phyloP scores from a whole-genome alignment of 2,329 filamentous ascomycete species.

The Trichoderma sp. region DNA sequence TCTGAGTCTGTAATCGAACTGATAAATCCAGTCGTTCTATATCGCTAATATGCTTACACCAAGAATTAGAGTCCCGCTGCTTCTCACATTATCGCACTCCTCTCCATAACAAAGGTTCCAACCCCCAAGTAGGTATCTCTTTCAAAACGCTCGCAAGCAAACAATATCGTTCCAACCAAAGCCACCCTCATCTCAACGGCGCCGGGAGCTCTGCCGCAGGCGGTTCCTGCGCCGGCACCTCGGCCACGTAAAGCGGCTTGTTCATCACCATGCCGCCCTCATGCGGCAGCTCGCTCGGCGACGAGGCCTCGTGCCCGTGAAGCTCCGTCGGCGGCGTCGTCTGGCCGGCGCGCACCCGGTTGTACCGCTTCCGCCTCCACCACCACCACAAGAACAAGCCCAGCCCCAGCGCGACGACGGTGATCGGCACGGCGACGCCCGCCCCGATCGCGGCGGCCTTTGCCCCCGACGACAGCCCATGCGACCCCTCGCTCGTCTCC shows the following conservation, averaged over 20 bases:
- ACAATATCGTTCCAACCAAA: neutral
- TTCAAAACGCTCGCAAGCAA: neutral
- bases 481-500: neutral
- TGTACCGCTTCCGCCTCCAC: conserved; percentile 31
- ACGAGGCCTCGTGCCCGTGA: neutral
- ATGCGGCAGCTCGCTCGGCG: neutral
- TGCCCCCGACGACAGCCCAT: conserved; percentile 34
- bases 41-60: neutral
- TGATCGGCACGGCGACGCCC: conserved; percentile 38
- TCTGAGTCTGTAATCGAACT: too few species aligned
- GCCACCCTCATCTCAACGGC: neutral
- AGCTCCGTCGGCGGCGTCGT: conserved; percentile 24
- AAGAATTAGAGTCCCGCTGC: neutral
- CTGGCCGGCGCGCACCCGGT: neutral
- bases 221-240: conserved; percentile 1
- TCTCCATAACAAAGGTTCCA: neutral
- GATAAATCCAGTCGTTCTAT: too few species aligned
- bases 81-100: neutral
- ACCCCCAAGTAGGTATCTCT: neutral
- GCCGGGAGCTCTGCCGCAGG: conserved; percentile 10
- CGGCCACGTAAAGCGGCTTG: conserved; percentile 1
- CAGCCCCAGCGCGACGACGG: conserved; percentile 34
- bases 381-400: conserved; percentile 38
- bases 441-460: conserved; percentile 39
- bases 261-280: neutral